A percentile compares a stretch with the other conserved stretches of the same genome.
phyloP scores from a whole-genome alignment of 225 moss, liverwort and hornwort species.

The Asterella californica region DNA sequence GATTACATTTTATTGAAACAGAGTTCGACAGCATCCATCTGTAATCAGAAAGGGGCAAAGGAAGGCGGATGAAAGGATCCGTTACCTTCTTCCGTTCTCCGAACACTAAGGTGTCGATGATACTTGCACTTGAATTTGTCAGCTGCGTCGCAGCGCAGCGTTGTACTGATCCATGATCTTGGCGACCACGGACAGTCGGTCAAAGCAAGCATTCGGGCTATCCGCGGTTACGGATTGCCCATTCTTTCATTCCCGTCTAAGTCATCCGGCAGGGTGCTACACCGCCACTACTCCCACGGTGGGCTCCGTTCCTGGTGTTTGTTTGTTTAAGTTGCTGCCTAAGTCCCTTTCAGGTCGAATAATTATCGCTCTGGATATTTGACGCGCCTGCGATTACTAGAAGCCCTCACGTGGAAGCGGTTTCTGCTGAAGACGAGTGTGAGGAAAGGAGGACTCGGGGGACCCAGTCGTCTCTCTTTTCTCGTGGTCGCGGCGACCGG shows the following conservation, averaged over 20 bases:
- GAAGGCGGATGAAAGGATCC: background rate
- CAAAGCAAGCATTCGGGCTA: background rate
- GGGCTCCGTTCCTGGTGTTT: background rate
- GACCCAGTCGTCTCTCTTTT: background rate
- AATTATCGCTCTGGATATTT: background rate
- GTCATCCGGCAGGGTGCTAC: background rate
- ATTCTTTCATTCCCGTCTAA: slow-evolving; percentile 4
- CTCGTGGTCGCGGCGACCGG: slow-evolving; percentile 21
- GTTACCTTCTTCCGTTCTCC: background rate
- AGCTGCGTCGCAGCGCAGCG: background rate
- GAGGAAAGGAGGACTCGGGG: background rate
- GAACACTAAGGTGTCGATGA: background rate
- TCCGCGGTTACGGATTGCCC: background rate
- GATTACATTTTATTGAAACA: background rate
- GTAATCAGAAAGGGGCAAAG: background rate
- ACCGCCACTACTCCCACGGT: background rate
- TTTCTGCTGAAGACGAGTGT: background rate
- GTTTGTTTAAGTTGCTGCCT: background rate
- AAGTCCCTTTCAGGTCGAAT: background rate
- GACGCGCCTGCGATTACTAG: background rate
- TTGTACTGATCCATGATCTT: slow-evolving; percentile 1
- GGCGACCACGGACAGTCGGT: background rate
- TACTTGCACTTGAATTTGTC: background rate
- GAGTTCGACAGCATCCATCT: background rate
- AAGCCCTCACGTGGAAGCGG: slow-evolving; percentile 14